Conservation (phyloP, 257 asterid species). For the Forsythia suspensa region DNA sequence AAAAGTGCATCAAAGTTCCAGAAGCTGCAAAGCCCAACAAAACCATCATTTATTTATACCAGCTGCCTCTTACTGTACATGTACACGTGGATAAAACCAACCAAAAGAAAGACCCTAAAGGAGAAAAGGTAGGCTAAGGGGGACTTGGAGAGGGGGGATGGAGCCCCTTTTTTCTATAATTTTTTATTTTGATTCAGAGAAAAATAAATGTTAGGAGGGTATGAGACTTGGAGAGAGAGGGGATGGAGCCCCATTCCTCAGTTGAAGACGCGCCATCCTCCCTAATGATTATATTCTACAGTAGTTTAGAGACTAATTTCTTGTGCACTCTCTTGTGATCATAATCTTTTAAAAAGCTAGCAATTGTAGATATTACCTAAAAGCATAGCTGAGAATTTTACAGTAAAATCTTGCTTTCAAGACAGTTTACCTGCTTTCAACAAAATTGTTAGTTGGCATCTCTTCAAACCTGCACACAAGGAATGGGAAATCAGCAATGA, state of each 20-base stretch:
- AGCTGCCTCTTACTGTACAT: not conserved
- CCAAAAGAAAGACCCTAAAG: not conserved
- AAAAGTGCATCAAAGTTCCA: conserved; percentile 99
- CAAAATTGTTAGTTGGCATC: conserved; percentile 94
- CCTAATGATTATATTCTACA: not conserved
- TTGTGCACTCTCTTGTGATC: not conserved
- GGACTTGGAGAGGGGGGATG: not conserved
- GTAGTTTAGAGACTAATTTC: not conserved
- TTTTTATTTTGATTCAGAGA: not conserved
- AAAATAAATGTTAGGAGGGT: not conserved
- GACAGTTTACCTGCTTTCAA: conserved; percentile 78
- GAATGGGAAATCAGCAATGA: conserved; percentile 19
- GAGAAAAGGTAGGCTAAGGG: not conserved
- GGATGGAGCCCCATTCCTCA: not conserved
- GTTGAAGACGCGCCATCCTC: not conserved
- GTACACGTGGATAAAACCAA: not conserved
- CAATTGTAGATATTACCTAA: not conserved
- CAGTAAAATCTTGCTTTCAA: conserved; percentile 5
- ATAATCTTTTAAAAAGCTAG: conserved; percentile 2
- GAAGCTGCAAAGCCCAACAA: conserved; percentile 53
- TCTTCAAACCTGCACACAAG: conserved; percentile 79
- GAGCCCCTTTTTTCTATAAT: not conserved
- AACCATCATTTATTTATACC: not conserved
- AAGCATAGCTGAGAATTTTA: conserved; percentile 8
- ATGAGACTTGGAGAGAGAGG: not conserved